Evolutionary conservation across 176 grass and related monocot species (phyloP).

Genomic region (Aegilops bicornis): DNA sequence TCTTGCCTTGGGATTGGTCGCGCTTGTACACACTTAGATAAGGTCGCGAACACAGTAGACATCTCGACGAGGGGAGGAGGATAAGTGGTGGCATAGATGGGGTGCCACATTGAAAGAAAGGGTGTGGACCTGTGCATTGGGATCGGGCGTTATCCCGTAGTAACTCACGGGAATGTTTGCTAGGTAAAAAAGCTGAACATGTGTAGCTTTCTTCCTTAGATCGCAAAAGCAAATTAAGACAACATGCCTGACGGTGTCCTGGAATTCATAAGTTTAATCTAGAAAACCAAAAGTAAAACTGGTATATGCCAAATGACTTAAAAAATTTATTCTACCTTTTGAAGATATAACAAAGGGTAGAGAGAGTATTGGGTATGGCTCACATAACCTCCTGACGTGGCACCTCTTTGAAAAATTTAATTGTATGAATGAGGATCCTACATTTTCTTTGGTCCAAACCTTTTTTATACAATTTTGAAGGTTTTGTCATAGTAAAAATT

Average conservation of each 20-base stretch:
- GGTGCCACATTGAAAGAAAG: no score
- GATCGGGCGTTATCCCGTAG: no score
- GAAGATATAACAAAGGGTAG: conserved; percentile 72
- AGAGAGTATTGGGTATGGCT: conserved; percentile 79
- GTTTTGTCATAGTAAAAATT: conserved; percentile 22
- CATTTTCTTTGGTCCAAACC: conserved; percentile 62
- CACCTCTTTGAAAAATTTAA: conserved; percentile 57
- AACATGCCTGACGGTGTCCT: no score
- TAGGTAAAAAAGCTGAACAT: neutral
- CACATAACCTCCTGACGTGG: conserved; percentile 50
- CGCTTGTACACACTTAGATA: no score
- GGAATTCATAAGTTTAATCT: no score
- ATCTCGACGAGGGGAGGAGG: no score
- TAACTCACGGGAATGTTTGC: no score
- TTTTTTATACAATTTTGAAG: conserved; percentile 73
- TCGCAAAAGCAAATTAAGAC: neutral
- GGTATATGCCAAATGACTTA: neutral
- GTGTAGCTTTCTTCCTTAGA: neutral
- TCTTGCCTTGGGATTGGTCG: no score
- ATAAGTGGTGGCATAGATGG: no score
- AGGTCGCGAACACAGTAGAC: no score
- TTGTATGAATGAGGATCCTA: conserved; percentile 80
- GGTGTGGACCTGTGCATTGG: no score
- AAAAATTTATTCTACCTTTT: conserved; percentile 3
- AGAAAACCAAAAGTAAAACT: no score